Evolutionary conservation across 164 flowering plant genomes (phyloP).

Genomic region (Buxus sempervirens): DNA sequence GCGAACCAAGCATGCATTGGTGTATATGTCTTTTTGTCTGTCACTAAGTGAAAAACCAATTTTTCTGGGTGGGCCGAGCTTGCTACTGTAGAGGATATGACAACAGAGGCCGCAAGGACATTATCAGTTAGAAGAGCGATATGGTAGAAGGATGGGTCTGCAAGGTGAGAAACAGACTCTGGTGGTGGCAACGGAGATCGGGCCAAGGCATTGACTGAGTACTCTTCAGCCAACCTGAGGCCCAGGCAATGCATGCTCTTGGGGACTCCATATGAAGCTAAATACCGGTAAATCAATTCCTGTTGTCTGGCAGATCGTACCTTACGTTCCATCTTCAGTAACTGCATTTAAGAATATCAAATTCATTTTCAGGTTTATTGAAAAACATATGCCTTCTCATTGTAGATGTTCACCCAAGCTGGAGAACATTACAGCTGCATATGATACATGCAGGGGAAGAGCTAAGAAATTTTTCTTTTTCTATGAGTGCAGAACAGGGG

Average conservation of each 20-base stretch:
- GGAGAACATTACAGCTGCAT: not conserved
- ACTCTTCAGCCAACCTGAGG: slow-evolving; percentile 62
- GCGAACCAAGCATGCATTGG: slow-evolving; percentile 90
- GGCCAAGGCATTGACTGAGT: slow-evolving; percentile 60
- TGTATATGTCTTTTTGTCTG: slow-evolving; percentile 77
- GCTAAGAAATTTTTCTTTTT: no score
- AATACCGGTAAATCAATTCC: slow-evolving; percentile 53
- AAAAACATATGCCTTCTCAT: not conserved
- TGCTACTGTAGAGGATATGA: slow-evolving; percentile 47
- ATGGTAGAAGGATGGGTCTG: slow-evolving; percentile 53
- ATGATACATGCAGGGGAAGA: no score
- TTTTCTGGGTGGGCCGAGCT: slow-evolving; percentile 46
- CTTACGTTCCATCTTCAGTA: slow-evolving; percentile 49
- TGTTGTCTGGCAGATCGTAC: slow-evolving; percentile 43
- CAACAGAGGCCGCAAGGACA: slow-evolving; percentile 72
- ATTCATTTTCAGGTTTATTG: no score
- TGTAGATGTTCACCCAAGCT: not conserved
- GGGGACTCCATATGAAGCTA: slow-evolving; percentile 72
- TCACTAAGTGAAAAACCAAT: slow-evolving; percentile 65
- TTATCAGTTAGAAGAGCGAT: slow-evolving; percentile 66
- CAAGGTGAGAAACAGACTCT: slow-evolving; percentile 44
- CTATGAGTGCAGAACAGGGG: no score
- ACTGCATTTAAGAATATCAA: slow-evolving; percentile 26
- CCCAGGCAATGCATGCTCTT: slow-evolving; percentile 61
- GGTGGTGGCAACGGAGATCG: slow-evolving; percentile 59